Conservation (phyloP, 1,284 basidiomycete species). For the Tilletia indica region DNA sequence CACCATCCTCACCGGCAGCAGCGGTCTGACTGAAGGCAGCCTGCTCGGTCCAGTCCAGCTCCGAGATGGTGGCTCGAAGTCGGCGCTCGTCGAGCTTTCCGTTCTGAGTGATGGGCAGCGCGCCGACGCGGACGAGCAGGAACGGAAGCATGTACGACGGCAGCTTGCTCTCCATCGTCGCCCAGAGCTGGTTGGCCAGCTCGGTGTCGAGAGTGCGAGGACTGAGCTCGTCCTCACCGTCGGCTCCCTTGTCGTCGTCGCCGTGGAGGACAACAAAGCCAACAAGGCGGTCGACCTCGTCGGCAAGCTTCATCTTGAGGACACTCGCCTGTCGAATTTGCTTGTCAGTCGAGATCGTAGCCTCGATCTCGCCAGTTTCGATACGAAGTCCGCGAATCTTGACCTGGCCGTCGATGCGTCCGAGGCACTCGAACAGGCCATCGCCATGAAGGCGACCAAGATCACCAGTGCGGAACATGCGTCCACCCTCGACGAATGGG, state of each 20-base stretch:
- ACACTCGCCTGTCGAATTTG: background rate
- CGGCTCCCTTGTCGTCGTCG: background rate
- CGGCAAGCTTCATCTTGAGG: background rate
- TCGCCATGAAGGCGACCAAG: constrained; percentile 31
- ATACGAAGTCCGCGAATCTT: constrained; percentile 50
- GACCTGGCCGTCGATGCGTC: constrained; percentile 46
- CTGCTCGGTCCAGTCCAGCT: no score
- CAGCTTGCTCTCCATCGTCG: no score
- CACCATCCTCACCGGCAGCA: no score
- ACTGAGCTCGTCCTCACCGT: no score
- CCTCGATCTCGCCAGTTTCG: constrained; percentile 48
- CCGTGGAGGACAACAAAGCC: background rate
- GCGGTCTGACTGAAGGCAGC: no score
- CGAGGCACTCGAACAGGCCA: constrained; percentile 38
- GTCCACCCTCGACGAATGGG: constrained; percentile 21
- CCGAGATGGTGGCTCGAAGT: no score
- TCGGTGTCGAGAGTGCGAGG: no score
- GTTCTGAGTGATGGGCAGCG: no score
- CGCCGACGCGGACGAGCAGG: no score
- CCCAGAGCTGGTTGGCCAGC: no score
- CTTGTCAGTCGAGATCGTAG: background rate
- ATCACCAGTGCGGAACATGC: constrained; percentile 49
- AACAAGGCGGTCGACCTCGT: background rate
- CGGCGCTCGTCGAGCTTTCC: no score
- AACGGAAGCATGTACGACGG: no score